Base-by-base conservation (phyloP, 2,329 filamentous ascomycete species). In the Colletotrichum sidae region DNA sequence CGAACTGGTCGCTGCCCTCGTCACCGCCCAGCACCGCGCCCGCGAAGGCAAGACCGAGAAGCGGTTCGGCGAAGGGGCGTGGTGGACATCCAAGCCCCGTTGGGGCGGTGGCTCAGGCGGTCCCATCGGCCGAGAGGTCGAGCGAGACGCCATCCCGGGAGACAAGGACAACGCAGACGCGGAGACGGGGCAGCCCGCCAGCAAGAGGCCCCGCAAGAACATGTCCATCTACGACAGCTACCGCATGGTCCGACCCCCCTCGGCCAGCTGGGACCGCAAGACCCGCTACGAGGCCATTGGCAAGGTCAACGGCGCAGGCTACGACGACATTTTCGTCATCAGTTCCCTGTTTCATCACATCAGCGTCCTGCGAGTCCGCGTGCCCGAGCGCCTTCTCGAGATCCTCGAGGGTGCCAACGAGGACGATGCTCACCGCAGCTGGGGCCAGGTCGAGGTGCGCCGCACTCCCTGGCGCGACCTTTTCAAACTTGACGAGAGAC, bases 71-170 rank as follows among this genome's bases (percentile, higher is more conserved):
- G 81, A 88, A 57, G 84, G 80, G 15, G 78, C 84, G 65, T 90
- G 88, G 88, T 90, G 88, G 88, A 81, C 86, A 0, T 83, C 81
- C 8, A 83, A 81, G 70, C 84, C 81, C 39, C 83, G 88, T 60
- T 90, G 88, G 88, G 88, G 88, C 55, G 88, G 88, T 51, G 88
- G 87, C 3, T 72, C 83, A 8, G 88, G 88, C 38, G 88, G 88
- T 0, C 85, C 87, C 3, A 89, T 90, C 67, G 88, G 88, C 2
- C 82, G 85, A 34, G 88, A 90, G 74, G 77, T 86, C 38, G 85
- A 88, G 49, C 79, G 79, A 46, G 81, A 84, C 65, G 72, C 77
- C 9, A 70, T 80, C 34, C 70, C 80, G 11, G 81, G 81, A 17
- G 83, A 86, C 67, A 84, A 83, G 71, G 81, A 84, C 56, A 74